Evolutionary conservation across 768 basidiomycete genomes (phyloP).

Genomic region (Filobasidium floriforme): DNA sequence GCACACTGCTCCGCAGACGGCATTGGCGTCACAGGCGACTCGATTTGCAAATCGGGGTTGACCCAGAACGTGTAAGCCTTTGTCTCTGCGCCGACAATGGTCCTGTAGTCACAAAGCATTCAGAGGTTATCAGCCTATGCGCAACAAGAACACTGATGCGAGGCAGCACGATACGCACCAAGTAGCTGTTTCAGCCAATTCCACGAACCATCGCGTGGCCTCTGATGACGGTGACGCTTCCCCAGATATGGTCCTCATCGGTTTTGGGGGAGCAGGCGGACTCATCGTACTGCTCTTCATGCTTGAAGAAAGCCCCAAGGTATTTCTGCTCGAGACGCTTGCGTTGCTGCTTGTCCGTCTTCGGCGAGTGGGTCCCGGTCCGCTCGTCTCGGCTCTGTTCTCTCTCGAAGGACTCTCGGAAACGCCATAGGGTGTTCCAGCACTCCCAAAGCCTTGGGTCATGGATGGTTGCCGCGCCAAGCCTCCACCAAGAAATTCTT

Average conservation of each 20-base stretch:
- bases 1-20: conserved; percentile 27
- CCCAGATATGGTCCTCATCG: conserved; percentile 1
- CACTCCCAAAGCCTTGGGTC: background rate
- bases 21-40: conserved; percentile 34
- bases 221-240: background rate
- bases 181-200: conserved; percentile 18
- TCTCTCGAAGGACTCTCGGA: background rate
- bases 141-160: background rate
- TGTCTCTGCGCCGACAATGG: conserved; percentile 40
- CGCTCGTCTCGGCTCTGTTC: background rate
- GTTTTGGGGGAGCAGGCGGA: conserved; percentile 2
- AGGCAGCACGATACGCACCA: conserved; percentile 15
- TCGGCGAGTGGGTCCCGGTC: conserved; percentile 13
- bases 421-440: background rate
- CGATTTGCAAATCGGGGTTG: conserved; percentile 24
- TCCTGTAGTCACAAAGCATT: conserved; percentile 25
- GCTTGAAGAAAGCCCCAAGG: background rate
- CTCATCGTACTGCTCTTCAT: conserved; percentile 1
- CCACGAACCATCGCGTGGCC: conserved; percentile 7
- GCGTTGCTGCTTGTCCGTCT: conserved; percentile 9
- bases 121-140: background rate
- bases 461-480: background rate
- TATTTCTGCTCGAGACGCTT: background rate
- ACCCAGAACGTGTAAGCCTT: conserved; percentile 33
- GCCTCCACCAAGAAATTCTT: background rate